Conservation (phyloP, 164 flowering plant species). For the Umbellularia californica region DNA sequence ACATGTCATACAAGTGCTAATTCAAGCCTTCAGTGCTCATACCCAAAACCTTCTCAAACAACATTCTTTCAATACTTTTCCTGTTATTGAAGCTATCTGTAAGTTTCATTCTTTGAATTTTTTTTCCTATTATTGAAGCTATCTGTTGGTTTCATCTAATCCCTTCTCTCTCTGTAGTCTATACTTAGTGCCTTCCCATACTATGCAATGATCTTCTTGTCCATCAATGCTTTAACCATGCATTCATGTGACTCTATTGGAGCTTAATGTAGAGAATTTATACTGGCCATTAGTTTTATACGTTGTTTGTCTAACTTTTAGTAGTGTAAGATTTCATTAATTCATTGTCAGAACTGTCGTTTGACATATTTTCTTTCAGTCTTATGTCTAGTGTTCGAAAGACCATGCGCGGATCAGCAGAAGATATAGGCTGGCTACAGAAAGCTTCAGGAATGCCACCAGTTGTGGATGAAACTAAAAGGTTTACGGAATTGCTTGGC, state of each 20-base stretch:
- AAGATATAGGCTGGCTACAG: constrained; percentile 94
- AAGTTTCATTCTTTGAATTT: too few species aligned
- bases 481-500: constrained; percentile 70
- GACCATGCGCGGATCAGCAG: constrained; percentile 95
- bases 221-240: neutral
- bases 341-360: neutral
- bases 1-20: too few species aligned
- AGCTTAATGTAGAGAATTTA: neutral
- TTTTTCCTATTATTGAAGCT: too few species aligned
- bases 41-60: too few species aligned
- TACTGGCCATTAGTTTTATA: neutral
- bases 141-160: too few species aligned
- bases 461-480: constrained; percentile 82
- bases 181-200: too few species aligned
- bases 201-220: neutral
- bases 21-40: too few species aligned
- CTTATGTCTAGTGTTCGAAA: constrained; percentile 72
- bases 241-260: neutral
- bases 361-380: constrained; percentile 33
- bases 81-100: too few species aligned
- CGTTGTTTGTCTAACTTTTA: neutral
- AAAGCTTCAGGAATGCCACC: constrained; percentile 67
- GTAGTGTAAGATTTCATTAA: neutral
- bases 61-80: too few species aligned
- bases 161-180: too few species aligned